Evolutionary conservation across 441 rosid species (phyloP).

Genomic region (Gossypium trilobum): DNA sequence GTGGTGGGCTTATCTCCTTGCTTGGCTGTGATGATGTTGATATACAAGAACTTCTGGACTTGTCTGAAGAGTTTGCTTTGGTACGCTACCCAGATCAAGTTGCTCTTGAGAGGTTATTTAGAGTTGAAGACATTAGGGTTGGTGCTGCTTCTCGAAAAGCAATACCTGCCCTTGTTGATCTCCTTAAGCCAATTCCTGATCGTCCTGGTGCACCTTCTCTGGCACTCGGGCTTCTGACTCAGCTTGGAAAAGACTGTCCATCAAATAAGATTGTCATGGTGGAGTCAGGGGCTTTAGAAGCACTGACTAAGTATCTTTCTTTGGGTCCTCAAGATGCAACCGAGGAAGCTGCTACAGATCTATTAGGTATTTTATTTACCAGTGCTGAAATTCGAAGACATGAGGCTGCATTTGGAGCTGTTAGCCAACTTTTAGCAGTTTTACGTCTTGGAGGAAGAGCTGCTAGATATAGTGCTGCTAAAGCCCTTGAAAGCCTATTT

Average conservation of each 20-base stretch:
- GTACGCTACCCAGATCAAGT: conserved; percentile 88
- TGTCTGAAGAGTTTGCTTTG: conserved; percentile 78
- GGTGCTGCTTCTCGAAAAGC: conserved; percentile 98
- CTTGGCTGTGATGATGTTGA: conserved; percentile 96
- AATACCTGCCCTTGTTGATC: conserved; percentile 90
- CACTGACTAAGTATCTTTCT: conserved; percentile 90
- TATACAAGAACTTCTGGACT: conserved; percentile 65
- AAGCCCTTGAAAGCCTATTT: conserved; percentile 93
- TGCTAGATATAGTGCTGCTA: conserved; percentile 96
- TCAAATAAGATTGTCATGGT: conserved; percentile 91
- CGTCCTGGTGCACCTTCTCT: conserved; percentile 98
- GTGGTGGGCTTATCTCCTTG: conserved; percentile 81
- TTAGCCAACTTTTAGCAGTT: conserved; percentile 95
- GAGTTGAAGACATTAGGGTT: conserved; percentile 94
- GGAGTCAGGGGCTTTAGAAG: conserved; percentile 96
- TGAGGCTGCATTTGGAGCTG: conserved; percentile 92
- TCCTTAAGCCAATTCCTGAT: conserved; percentile 97
- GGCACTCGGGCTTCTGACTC: conserved; percentile 80
- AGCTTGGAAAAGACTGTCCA: conserved; percentile 88
- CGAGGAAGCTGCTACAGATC: conserved; percentile 98
- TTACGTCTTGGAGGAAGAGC: conserved; percentile 93
- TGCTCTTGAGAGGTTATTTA: conserved; percentile 95
- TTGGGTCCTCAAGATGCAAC: conserved; percentile 98
- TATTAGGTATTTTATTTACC: conserved; percentile 79
- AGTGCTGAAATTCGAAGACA: conserved; percentile 95